These are phyloP conservation scores for Chalaropsis thielavioides DNA, from an alignment of 2,329 filamentous ascomycete species.

Conservation along the genomic window DNA sequence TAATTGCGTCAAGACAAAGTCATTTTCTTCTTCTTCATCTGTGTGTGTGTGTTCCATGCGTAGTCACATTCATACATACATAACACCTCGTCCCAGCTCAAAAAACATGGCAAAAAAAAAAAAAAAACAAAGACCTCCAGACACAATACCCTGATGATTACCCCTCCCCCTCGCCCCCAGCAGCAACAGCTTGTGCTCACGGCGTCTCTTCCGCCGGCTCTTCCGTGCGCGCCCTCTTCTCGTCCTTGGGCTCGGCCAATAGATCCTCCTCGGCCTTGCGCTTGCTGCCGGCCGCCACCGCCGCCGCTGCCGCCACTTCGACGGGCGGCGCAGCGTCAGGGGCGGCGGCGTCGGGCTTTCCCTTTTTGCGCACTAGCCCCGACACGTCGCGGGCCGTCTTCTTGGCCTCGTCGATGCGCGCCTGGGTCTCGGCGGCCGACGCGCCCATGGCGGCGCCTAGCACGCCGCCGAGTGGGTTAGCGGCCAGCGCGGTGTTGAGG, in stretches of 20 bases:
- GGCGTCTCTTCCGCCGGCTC: constrained; percentile 17
- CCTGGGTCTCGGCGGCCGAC: constrained; percentile 44
- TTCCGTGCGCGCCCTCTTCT: constrained; percentile 22
- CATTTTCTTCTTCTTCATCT: not conserved
- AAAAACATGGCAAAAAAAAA: not conserved
- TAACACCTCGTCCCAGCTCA: not conserved
- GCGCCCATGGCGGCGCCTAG: constrained; percentile 47
- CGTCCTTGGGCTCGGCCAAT: constrained; percentile 26
- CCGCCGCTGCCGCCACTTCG: constrained; percentile 10
- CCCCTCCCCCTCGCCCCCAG: not conserved
- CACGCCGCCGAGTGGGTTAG: constrained; percentile 38
- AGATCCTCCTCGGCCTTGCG: constrained; percentile 37
- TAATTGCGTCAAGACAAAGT: constrained; percentile 1
- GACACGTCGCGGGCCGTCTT: constrained; percentile 60
- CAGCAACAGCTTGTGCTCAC: not conserved
- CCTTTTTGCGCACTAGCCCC: constrained; percentile 57
- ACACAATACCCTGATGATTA: not conserved
- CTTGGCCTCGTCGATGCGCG: constrained; percentile 55
- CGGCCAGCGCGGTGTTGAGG: constrained; percentile 40
- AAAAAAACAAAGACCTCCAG: not conserved
- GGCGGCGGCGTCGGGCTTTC: constrained; percentile 20
- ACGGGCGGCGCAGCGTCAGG: constrained; percentile 19
- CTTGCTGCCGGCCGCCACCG: constrained; percentile 25
- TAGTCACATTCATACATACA: not conserved
- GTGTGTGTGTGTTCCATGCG: not conserved